phyloP scores from a whole-genome alignment of 2,329 filamentous ascomycete species.

The Alternaria atra region DNA sequence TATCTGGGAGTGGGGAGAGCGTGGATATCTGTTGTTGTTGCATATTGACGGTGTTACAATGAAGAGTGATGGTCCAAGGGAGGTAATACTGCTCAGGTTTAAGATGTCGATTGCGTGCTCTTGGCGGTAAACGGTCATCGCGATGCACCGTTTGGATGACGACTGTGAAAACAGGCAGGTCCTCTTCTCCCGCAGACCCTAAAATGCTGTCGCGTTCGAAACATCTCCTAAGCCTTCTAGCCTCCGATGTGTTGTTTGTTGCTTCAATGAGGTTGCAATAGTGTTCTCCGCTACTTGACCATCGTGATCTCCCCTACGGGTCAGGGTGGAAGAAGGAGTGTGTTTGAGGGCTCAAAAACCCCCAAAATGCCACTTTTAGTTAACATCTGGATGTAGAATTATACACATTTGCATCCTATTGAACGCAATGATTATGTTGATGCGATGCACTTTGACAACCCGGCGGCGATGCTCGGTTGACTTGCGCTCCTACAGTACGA shows the following conservation, averaged over 20 bases:
- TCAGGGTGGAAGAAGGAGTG: not conserved
- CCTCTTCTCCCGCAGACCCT: too few relatives aligned
- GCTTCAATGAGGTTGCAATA: not conserved
- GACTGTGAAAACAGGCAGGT: not conserved
- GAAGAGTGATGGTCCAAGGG: not conserved
- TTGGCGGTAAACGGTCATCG: constrained; percentile 1
- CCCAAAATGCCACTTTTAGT: too few relatives aligned
- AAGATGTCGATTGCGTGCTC: not conserved
- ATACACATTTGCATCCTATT: too few relatives aligned
- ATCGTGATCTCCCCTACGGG: not conserved
- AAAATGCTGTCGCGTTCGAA: not conserved
- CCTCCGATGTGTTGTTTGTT: not conserved
- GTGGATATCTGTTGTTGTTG: not conserved
- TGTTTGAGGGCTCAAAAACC: not conserved
- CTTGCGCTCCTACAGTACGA: too few relatives aligned
- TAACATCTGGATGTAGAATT: too few relatives aligned
- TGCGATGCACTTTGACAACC: too few relatives aligned
- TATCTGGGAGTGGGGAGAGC: constrained; percentile 3
- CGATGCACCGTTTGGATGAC: not conserved
- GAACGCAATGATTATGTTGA: too few relatives aligned
- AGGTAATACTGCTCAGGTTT: not conserved
- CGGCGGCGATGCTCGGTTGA: too few relatives aligned
- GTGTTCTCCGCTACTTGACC: not conserved
- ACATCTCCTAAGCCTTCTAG: not conserved
- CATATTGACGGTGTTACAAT: not conserved